phyloP scores from a whole-genome alignment of 106 monocot genomes.

The Acanthochlamys bracteata region DNA sequence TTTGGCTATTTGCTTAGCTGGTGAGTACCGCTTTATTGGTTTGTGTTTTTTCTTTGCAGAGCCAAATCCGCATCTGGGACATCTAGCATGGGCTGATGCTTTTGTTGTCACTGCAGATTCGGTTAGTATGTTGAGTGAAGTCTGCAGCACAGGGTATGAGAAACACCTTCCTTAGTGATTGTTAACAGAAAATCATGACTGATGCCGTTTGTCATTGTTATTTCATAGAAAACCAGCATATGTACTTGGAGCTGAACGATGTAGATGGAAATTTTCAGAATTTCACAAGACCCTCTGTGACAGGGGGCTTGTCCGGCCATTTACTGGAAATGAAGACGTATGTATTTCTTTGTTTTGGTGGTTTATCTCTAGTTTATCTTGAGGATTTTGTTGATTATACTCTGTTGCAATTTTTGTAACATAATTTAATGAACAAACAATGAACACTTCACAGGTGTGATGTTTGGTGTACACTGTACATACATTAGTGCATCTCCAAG shows the following conservation, averaged over 20 bases:
- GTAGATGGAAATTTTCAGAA: constrained; percentile 91
- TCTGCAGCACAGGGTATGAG: constrained; percentile 90
- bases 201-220: not conserved
- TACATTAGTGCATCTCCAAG: too few species aligned
- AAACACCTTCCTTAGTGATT: not conserved
- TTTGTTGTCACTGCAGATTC: constrained; percentile 96
- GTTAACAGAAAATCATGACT: not conserved
- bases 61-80: constrained; percentile 94
- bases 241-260: constrained; percentile 84
- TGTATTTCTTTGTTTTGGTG: not conserved
- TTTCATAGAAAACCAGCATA: constrained; percentile 86
- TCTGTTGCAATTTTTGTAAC: not conserved
- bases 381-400: not conserved
- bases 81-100: constrained; percentile 99
- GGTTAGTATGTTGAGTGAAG: constrained; percentile 93
- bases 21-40: not conserved
- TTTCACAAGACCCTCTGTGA: constrained; percentile 78
- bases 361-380: not conserved
- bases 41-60: constrained; percentile 23
- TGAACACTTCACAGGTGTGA: too few species aligned
- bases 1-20: not conserved
- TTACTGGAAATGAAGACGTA: constrained; percentile 95
- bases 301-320: constrained; percentile 57
- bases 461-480: too few species aligned
- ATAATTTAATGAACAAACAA: too few species aligned